Base-by-base conservation (phyloP, 2,329 filamentous ascomycete species). In the Didymella exigua region DNA sequence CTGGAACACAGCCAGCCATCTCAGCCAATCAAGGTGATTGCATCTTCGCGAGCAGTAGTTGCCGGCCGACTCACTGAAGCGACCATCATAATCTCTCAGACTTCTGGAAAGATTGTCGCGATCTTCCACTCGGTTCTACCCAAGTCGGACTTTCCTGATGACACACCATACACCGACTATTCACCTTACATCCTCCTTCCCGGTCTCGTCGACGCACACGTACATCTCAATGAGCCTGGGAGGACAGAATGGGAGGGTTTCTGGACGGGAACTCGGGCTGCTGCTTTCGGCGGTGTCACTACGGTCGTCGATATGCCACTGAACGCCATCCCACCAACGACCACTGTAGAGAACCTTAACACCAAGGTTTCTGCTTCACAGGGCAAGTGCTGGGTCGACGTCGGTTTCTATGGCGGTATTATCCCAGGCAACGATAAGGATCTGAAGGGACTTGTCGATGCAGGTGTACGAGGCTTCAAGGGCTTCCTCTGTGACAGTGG, bases 241-340 rank as follows among this genome's bases (percentile, higher is more conserved):
- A 86, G 95, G 53, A 97, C 93, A 47, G 93, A 97, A 84, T 98
- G 95, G 95, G 95, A 99, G 73, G 95, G 95, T 10, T 99, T 99
- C 81, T 90, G 89, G 80, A 97, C 93, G 0, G 95, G 95, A 43
- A 98, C 95, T 21, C 85, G 90, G 66, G 95, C 95, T 29, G 95
- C 95, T 4, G 95, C 95, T 10, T 96, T 93, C 66, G 95, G 95
- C 34, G 95, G 95, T 67, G 95, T 98, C 23, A 99, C 95, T 4
- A 98, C 95, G 0, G 92, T 99, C 9, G 81, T 99, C 69, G 95
- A 98, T 76, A 99, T 99, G 95, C 95, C 95, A 29, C 77, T 98
- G 59, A 99, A 99, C 77, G 92, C 93, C 43, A 96, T 99, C 34
- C 95, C 95, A 30, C 95, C 95, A 0, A 99, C 95, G 0, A 98